Evolutionary conservation across 2,329 filamentous ascomycete species (phyloP), one percentile per base, ranked within the genome.

Genomic region (Aurifilum marmelostoma): DNA sequence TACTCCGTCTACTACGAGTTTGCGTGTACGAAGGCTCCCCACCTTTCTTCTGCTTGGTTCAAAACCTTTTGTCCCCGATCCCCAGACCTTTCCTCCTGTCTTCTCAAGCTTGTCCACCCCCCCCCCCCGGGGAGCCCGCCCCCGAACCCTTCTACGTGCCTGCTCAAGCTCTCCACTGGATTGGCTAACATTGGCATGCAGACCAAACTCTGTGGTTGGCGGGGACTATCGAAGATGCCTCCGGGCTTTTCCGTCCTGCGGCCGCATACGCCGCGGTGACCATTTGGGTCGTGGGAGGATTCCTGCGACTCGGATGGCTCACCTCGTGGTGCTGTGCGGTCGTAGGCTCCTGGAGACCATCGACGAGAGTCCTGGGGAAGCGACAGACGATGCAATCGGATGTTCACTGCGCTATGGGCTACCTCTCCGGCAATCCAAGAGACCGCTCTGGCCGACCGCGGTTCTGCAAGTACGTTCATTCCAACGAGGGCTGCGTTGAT

Each of bases 1-100:
- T 68, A 62, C 60, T 64, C 66, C 21, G 27, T 68, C 37, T 50
- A 62, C 60, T 68, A 68, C 39, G 52, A 60, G 66, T 68, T 68
- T 68, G 66, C 61, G 16, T 68, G 66, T 68, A 37, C 37, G 66
- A 64, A 5, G n/a, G 2, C 8, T 64, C 50, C 21, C 18, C 14
- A 32, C 24, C 1, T 63, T 39, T 39, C 5, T 11, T 39, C 37
- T 11, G 12, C 21, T 47, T 47, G 43, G 2, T 47, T 21, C 2
- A 47, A 47, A 47, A 47, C 18, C 43, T 47, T 47, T 47, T n/a
- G 18, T 7, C n/a, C 1, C 21, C 21, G 18, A 47, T n/a, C 8
- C 43, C 43, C 21, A n/a, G n/a, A 47, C 43, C 11, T 47, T 47
- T 21, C 2, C 21, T 16, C 16, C 9, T 9, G 43, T 11, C 21